Evolutionary conservation across 139 green algal genomes (phyloP), one percentile per base, ranked within the genome.

Genomic region (Chlamydomonas sp.): DNA sequence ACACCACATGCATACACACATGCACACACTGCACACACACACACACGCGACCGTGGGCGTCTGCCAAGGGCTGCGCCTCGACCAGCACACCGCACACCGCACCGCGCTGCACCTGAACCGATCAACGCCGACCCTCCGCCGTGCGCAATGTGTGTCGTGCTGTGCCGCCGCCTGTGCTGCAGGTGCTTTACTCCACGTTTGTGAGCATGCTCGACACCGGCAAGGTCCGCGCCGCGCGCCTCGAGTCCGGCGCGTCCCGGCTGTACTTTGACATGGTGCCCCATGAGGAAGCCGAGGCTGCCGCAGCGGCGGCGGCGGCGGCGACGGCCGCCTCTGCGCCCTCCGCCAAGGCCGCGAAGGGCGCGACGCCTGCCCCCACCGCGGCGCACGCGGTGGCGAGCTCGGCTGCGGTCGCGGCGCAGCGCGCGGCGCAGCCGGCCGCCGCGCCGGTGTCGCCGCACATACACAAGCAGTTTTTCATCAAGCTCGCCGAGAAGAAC

Each of bases 161-260:
- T 33, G 8, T 68, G 43, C 67, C 16, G 13, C 22, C 22, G n/a
- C n/a, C n/a, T n/a, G n/a, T 38, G 10, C 22, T 49, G 0, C 58
- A 83, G 77, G 72, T 83, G 6, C 58, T 77, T 6, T 96, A 96
- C 73, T 90, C 81, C 13, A 76, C 90, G n/a, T 94, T 94, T 58
- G 66, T 92, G 24, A 72, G 60, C 0, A 69, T 90, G 34, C 65
- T 96, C 8, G 77, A 90, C 5, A 38, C 22, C 1, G 79, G 83
- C 8, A 76, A 76, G 5, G 88, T 94, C 26, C 58, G 74, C 0
- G 49, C 86, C 5, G 86, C 78, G 3, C 70, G 83, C 3, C 83
- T 94, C 54, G 90, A 96, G 71, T 78, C 84, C 5, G 75, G 75
- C 29, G 81, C 67, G 49, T 69, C 73, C 49, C 72, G 75, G 2